phyloP scores from a whole-genome alignment of 225 moss, liverwort and hornwort species.

The Neckera pumila region DNA sequence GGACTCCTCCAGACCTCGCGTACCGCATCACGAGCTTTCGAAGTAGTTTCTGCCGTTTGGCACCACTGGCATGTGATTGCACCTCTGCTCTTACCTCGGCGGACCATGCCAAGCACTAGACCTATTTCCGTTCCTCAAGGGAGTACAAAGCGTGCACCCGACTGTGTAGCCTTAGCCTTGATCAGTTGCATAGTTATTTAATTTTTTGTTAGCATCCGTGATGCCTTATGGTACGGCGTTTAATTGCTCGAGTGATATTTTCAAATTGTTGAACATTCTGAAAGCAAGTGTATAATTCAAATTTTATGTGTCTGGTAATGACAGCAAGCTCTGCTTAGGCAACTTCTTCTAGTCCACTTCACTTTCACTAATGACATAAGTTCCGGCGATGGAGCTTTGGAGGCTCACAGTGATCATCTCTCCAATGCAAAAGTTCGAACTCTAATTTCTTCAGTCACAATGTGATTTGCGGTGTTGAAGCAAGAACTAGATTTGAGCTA shows the following conservation, averaged over 20 bases:
- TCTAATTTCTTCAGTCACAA: not conserved
- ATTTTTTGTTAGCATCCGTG: not conserved
- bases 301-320: not conserved
- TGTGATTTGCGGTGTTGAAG: not conserved
- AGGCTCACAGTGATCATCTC: constrained; percentile 1
- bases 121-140: not conserved
- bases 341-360: not conserved
- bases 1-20: not conserved
- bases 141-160: not conserved
- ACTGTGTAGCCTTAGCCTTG: not conserved
- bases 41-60: not conserved
- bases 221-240: not conserved
- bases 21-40: not conserved
- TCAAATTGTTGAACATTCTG: not conserved
- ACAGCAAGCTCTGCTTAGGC: not conserved
- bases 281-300: not conserved
- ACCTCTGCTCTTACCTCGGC: constrained; percentile 1
- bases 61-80: not conserved
- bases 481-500: not conserved
- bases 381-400: not conserved
- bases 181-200: not conserved
- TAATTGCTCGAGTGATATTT: not conserved
- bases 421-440: not conserved
- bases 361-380: not conserved
- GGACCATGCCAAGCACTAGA: not conserved